Base-by-base conservation (phyloP, 2,329 filamentous ascomycete genomes). In the Onygena corvina region DNA sequence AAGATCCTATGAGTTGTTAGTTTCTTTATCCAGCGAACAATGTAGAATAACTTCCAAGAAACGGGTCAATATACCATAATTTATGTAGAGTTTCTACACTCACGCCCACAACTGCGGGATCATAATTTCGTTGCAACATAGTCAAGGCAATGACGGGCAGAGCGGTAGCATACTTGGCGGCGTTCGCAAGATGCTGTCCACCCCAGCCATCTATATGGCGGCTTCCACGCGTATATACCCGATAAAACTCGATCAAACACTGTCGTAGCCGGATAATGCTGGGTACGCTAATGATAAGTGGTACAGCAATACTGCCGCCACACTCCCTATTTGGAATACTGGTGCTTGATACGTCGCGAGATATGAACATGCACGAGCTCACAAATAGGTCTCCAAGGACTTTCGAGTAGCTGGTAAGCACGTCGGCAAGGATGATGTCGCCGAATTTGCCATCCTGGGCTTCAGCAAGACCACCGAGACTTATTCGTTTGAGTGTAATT, bases 361-460 rank as follows among this genome's bases (percentile, higher is more conserved):
- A 77, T 61, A 94, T 78, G 66, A 94, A 89, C 90, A 95, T 94
- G 77, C 88, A 96, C 23, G 88, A 68, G 44, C 81, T 81, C 49
- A 96, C 84, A 64, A 88, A 95, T 9, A 95, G 70, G 65, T 98
- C 92, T 20, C 83, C 90, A 23, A 94, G 74, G 25, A 95, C 84
- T 66, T 93, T 94, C 53, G 90, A 83, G 65, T 96, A 98, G 60
- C 86, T 93, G 35, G 92, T 98, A 58, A 96, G 70, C 49, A 88
- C 90, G 75, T 98, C 92, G 29, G 92, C 89, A 14, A 98, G 78
- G 51, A 98, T 70, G 47, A 96, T 84, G 63, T 98, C 92, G 50
- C 87, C 90, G 60, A 96, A 96, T 62, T 94, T 94, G 49, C 90
- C 88, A 65, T 95, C 85, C 57, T 85, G 79, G 0, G 85, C 73